These are phyloP conservation scores for Penicillium sp. DNA, from an alignment of 2,329 filamentous ascomycete species.

Conservation along the genomic window DNA sequence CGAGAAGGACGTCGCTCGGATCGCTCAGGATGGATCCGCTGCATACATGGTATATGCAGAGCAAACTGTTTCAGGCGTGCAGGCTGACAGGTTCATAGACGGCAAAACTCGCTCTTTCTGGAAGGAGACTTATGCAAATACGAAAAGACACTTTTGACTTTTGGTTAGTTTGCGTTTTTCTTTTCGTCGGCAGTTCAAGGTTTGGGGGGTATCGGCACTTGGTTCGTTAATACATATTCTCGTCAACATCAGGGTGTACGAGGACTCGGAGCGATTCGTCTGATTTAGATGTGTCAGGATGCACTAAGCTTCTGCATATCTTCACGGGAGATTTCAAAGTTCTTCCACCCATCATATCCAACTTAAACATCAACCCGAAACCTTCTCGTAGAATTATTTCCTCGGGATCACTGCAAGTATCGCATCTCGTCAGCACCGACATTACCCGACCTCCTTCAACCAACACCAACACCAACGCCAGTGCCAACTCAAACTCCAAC, in stretches of 20 bases:
- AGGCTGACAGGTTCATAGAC: conserved; percentile 7
- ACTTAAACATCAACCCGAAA: neutral
- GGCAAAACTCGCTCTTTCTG: neutral
- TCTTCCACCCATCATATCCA: conserved; percentile 3
- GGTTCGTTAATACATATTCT: neutral
- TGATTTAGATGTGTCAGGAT: too few species aligned
- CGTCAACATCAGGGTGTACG: too few species aligned
- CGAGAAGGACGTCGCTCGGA: too few species aligned
- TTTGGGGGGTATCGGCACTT: neutral
- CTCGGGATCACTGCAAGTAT: neutral
- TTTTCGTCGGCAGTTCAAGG: conserved; percentile 1
- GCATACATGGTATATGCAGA: conserved; percentile 19
- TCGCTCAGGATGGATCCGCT: conserved; percentile 5
- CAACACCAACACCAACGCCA: neutral
- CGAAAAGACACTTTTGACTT: neutral
- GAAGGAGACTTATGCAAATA: neutral
- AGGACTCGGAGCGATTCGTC: too few species aligned
- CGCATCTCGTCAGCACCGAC: conserved; percentile 8
- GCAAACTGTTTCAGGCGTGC: conserved; percentile 16
- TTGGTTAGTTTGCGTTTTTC: conserved; percentile 5
- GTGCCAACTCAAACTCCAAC: too few species aligned
- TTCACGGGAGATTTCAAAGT: neutral
- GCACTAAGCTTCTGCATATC: neutral
- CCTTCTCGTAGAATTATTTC: neutral
- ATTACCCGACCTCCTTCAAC: conserved; percentile 10